Conservation (phyloP, 768 basidiomycete species). For the Tephrocybe sp. region DNA sequence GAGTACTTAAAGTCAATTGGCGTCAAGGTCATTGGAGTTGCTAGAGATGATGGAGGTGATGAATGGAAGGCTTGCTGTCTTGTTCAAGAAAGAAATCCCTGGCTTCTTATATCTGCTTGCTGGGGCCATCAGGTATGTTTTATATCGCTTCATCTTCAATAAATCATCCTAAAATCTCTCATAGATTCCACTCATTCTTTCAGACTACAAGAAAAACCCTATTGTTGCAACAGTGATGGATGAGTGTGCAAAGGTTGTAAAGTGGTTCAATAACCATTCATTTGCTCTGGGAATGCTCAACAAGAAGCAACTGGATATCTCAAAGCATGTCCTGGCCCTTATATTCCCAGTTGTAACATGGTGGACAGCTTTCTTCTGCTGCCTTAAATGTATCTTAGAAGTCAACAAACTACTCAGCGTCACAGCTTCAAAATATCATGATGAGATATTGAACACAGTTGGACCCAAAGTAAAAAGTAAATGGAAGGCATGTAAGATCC, state of each 20-base stretch:
- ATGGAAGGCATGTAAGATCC: not conserved
- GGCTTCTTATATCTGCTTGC: conserved; percentile 1
- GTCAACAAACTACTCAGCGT: not conserved
- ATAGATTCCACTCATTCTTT: not conserved
- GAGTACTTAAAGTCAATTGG: no score
- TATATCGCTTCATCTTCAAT: not conserved
- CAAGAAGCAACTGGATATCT: not conserved
- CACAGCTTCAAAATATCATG: not conserved
- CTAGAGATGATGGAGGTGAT: no score
- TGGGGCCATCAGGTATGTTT: conserved; percentile 9
- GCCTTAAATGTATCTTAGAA: not conserved
- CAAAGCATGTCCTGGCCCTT: not conserved
- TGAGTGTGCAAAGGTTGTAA: conserved; percentile 3
- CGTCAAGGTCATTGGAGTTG: no score
- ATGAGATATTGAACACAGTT: not conserved
- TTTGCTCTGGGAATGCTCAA: conserved; percentile 6
- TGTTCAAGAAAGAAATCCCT: not conserved
- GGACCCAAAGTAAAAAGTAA: conserved; percentile 3
- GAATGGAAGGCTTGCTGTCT: no score
- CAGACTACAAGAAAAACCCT: conserved; percentile 7
- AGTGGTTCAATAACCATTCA: conserved; percentile 13
- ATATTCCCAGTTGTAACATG: conserved; percentile 1
- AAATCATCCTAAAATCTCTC: not conserved
- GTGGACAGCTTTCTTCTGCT: conserved; percentile 3
- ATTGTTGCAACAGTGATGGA: not conserved